Evolutionary conservation across 2,329 filamentous ascomycete species (phyloP).

Genomic region (Talaromyces islandicus): DNA sequence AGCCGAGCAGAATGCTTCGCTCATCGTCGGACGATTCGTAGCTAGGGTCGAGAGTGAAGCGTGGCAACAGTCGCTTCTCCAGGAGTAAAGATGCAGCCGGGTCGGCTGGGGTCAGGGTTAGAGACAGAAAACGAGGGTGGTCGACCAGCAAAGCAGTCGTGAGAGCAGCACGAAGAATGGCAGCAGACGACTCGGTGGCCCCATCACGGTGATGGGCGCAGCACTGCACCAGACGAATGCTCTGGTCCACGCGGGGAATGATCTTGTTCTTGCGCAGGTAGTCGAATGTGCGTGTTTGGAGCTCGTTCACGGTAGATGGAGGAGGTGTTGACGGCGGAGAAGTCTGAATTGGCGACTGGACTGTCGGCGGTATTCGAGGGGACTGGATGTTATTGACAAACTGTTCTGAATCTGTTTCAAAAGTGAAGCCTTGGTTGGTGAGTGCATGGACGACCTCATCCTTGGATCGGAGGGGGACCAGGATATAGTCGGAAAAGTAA

Average conservation of each 20-base stretch:
- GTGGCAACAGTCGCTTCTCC: slow-evolving; percentile 48
- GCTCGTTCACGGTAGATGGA: slow-evolving; percentile 68
- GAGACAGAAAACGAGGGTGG: slow-evolving; percentile 43
- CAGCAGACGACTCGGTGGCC: slow-evolving; percentile 28
- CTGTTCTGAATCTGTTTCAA: slow-evolving; percentile 63
- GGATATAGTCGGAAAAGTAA: slow-evolving; percentile 95
- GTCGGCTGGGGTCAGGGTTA: slow-evolving; percentile 41
- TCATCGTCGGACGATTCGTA: slow-evolving; percentile 25
- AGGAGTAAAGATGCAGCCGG: slow-evolving; percentile 41
- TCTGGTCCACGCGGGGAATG: slow-evolving; percentile 61
- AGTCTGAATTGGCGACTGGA: slow-evolving; percentile 19
- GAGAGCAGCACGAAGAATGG: slow-evolving; percentile 34
- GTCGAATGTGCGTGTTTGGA: slow-evolving; percentile 76
- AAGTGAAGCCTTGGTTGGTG: slow-evolving; percentile 73
- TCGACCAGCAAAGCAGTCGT: slow-evolving; percentile 33
- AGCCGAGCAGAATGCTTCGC: slow-evolving; percentile 68
- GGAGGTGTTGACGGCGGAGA: slow-evolving; percentile 62
- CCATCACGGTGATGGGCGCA: slow-evolving; percentile 54
- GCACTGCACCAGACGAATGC: slow-evolving; percentile 72
- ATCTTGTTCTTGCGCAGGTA: slow-evolving; percentile 75
- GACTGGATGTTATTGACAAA: slow-evolving; percentile 56
- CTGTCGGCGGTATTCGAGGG: slow-evolving; percentile 30
- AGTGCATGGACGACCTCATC: slow-evolving; percentile 70
- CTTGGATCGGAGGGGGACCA: slow-evolving; percentile 72
- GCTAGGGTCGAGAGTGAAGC: slow-evolving; percentile 60